Conservation (phyloP, 768 basidiomycete species). For the Suillus plorans region DNA sequence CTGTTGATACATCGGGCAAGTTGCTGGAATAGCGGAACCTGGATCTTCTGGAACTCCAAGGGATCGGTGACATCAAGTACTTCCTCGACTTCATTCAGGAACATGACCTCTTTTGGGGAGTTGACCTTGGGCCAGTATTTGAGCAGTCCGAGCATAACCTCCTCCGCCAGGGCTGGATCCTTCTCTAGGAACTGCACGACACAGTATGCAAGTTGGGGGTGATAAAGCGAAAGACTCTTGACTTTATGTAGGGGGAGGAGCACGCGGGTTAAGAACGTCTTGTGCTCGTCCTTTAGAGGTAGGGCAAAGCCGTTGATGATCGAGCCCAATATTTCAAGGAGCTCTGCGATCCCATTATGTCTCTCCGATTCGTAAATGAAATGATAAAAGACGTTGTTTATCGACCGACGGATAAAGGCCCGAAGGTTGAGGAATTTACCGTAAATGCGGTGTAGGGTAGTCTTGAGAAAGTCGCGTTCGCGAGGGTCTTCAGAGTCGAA, state of each 20-base stretch:
- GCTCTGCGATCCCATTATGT: conserved; percentile 98
- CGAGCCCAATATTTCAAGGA: conserved; percentile 96
- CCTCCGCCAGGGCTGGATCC: conserved; percentile 87
- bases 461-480: conserved; percentile 99
- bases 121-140: conserved; percentile 99
- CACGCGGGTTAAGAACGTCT: conserved; percentile 91
- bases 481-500: conserved; percentile 99
- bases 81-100: conserved; percentile 98
- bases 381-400: conserved; percentile 99
- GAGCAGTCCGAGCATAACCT: conserved; percentile 94
- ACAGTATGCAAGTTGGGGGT: conserved; percentile 99
- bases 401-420: conserved; percentile 97
- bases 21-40: conserved; percentile 89
- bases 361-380: conserved; percentile 99
- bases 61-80: conserved; percentile 98
- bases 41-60: conserved; percentile 94
- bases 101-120: conserved; percentile 99
- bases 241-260: conserved; percentile 97
- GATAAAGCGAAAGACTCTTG: conserved; percentile 95
- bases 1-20: conserved; percentile 96
- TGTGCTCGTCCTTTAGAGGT: conserved; percentile 98
- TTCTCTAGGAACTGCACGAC: conserved; percentile 99
- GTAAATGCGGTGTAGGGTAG: conserved; percentile 97
- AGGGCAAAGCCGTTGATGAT: conserved; percentile 99
- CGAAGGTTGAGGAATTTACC: conserved; percentile 99